These are phyloP conservation scores for Nemophila menziesii DNA, from an alignment of 257 asterid genomes.

Conservation along the genomic window DNA sequence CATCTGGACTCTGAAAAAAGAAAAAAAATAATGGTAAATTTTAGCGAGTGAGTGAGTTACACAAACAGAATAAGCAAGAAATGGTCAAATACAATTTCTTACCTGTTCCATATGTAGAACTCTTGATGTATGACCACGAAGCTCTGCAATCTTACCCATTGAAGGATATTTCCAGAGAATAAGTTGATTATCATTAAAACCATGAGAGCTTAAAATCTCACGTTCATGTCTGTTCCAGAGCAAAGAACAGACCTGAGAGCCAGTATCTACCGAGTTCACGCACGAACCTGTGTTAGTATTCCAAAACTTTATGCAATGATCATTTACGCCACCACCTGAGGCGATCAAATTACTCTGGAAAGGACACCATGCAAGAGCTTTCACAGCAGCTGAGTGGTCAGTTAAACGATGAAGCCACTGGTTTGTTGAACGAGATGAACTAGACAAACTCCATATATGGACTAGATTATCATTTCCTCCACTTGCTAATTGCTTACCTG, in stretches of 20 bases:
- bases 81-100: too few relatives aligned
- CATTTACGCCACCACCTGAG: constrained; percentile 22
- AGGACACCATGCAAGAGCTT: constrained; percentile 30
- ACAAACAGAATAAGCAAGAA: too few relatives aligned
- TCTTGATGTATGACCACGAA: constrained; percentile 50
- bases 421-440: constrained; percentile 14
- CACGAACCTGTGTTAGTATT: constrained; percentile 21
- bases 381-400: constrained; percentile 27
- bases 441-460: constrained; percentile 20
- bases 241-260: constrained; percentile 19
- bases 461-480: too few relatives aligned
- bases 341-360: constrained; percentile 22
- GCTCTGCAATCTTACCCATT: constrained; percentile 42
- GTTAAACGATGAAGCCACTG: constrained; percentile 24
- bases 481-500: too few relatives aligned
- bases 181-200: constrained; percentile 42
- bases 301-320: constrained; percentile 17
- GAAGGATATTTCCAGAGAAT: constrained; percentile 47
- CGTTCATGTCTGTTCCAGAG: constrained; percentile 19
- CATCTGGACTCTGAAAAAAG: constrained; percentile 59
- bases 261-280: constrained; percentile 17
- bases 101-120: constrained; percentile 53
- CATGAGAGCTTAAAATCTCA: constrained; percentile 27
- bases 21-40: too few relatives aligned
- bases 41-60: too few relatives aligned